These are phyloP conservation scores for Fusarium scirpi DNA, from an alignment of 2,329 filamentous ascomycete species.

Conservation along the genomic window DNA sequence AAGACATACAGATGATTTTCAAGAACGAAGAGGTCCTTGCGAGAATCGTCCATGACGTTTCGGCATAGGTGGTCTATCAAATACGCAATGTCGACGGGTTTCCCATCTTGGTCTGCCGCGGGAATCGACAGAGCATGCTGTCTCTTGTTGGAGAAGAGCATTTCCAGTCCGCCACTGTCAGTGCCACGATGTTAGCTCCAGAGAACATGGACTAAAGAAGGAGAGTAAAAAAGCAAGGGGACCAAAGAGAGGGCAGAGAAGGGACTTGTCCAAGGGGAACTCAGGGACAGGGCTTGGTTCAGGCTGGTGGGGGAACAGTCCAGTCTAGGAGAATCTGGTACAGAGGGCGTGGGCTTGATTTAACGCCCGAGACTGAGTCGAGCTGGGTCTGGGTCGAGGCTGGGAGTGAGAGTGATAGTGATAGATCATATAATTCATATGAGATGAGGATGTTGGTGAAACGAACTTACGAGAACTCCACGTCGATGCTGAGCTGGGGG, in stretches of 20 bases:
- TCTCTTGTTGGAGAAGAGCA: constrained; percentile 88
- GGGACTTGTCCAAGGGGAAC: constrained; percentile 16
- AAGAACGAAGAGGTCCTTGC: constrained; percentile 90
- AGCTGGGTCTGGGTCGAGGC: constrained; percentile 9
- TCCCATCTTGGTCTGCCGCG: constrained; percentile 67
- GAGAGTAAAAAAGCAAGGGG: constrained; percentile 14
- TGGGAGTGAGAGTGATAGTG: constrained; percentile 27
- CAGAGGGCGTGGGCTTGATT: constrained; percentile 14
- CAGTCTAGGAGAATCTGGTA: constrained; percentile 17
- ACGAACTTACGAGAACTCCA: constrained; percentile 74
- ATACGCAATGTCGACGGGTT: constrained; percentile 75
- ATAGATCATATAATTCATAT: constrained; percentile 45
- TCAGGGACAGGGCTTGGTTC: constrained; percentile 38
- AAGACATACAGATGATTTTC: constrained; percentile 85
- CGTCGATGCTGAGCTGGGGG: constrained; percentile 67
- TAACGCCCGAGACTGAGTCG: constrained; percentile 9
- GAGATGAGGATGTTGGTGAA: constrained; percentile 26
- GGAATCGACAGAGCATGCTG: constrained; percentile 79
- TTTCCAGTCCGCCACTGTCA: constrained; percentile 86
- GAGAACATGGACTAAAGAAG: constrained; percentile 4
- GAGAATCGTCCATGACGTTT: constrained; percentile 84
- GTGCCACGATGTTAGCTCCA: constrained; percentile 35
- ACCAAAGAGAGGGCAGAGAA: constrained; percentile 16
- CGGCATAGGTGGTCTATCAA: constrained; percentile 84
- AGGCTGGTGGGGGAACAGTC: constrained; percentile 17